Evolutionary conservation across 306 rosid species (phyloP).

Genomic region (Citrullus amarus): DNA sequence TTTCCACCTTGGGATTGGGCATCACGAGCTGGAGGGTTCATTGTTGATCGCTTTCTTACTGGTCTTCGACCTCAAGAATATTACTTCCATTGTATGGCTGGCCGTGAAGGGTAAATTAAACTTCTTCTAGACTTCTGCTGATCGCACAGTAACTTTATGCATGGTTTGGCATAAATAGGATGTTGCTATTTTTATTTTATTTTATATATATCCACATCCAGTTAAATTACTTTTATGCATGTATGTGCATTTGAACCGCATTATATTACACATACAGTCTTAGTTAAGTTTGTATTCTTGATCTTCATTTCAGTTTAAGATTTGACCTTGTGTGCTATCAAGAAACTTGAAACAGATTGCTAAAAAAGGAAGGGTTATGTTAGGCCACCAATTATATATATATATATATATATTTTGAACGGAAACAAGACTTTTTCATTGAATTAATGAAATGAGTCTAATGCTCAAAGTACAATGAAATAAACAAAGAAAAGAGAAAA

Average conservation of each 20-base stretch:
- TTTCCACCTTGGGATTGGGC: conserved; percentile 97
- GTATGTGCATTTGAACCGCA: neutral
- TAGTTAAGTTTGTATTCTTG: neutral
- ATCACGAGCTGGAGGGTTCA: conserved; percentile 86
- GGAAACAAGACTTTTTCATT: too few relatives aligned
- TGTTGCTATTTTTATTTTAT: neutral
- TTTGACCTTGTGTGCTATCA: neutral
- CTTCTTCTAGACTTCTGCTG: conserved; percentile 9
- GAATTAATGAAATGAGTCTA: too few relatives aligned
- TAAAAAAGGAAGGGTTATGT: neutral
- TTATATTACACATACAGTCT: neutral
- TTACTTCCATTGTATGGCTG: conserved; percentile 98
- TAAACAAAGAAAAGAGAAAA: too few relatives aligned
- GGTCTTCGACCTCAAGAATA: conserved; percentile 93
- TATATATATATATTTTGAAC: too few relatives aligned
- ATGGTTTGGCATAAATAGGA: neutral
- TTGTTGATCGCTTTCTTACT: conserved; percentile 87
- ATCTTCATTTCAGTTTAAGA: neutral
- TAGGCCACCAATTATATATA: too few relatives aligned
- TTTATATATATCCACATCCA: neutral
- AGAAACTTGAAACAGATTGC: neutral
- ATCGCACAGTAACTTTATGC: neutral
- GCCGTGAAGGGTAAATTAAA: conserved; percentile 82
- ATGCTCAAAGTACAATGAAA: too few relatives aligned
- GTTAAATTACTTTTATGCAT: neutral